Evolutionary conservation across 495 filamentous ascomycete species (phyloP).

Genomic region (Chaetomium fimeti): DNA sequence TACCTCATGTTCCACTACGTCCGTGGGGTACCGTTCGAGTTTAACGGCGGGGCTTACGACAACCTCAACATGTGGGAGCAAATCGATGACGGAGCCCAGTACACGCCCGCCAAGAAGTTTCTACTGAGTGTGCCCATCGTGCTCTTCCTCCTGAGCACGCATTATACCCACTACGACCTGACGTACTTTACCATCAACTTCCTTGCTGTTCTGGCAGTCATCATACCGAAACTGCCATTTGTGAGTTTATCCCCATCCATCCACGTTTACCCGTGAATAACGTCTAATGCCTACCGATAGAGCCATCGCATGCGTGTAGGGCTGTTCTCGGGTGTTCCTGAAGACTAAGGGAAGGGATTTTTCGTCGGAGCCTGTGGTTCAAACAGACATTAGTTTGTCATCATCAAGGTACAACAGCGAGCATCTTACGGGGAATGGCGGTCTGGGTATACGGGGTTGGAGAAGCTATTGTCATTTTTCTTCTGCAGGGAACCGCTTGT

Average conservation of each 20-base stretch:
- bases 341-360: conserved; percentile 43
- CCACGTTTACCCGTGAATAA: not conserved
- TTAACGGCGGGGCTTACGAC: conserved; percentile 98
- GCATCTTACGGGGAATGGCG: conserved; percentile 15
- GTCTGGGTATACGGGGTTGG: conserved; percentile 3
- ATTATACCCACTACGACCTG: conserved; percentile 97
- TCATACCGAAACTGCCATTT: conserved; percentile 92
- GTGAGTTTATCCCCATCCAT: conserved; percentile 54
- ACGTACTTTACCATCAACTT: conserved; percentile 97
- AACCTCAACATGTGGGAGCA: conserved; percentile 99
- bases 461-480: not conserved
- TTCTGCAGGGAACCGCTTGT: not conserved
- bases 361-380: conserved; percentile 27
- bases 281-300: conserved; percentile 38
- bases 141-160: conserved; percentile 92
- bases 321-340: conserved; percentile 60
- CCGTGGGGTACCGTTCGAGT: conserved; percentile 96
- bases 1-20: conserved; percentile 99
- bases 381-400: conserved; percentile 25
- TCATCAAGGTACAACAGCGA: conserved; percentile 21
- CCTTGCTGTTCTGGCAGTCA: conserved; percentile 82
- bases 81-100: conserved; percentile 98
- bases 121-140: conserved; percentile 89
- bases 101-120: conserved; percentile 98
- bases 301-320: conserved; percentile 70